Conservation (phyloP, 1,284 basidiomycete species). For the Chondrostereum purpureum region DNA sequence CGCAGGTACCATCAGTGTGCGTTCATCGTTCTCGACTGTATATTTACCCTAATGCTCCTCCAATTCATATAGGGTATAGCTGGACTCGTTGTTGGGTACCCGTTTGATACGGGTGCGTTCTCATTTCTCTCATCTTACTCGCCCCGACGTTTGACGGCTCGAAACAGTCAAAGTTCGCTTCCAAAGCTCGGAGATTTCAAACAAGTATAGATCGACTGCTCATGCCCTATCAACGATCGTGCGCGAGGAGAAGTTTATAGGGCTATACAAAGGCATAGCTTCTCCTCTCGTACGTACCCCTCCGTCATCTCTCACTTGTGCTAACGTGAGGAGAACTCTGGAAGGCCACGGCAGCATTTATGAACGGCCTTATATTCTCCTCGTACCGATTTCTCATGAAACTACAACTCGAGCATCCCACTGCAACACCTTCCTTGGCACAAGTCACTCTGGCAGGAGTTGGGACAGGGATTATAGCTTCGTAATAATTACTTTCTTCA, state of each 20-base stretch:
- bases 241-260: constrained; percentile 57
- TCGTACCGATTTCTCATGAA: constrained; percentile 68
- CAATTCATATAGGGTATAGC: constrained; percentile 43
- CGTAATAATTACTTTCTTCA: no score
- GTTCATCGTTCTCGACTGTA: constrained; percentile 3
- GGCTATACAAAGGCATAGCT: constrained; percentile 66
- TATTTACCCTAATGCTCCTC: constrained; percentile 1
- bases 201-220: constrained; percentile 52
- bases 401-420: constrained; percentile 40
- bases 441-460: constrained; percentile 75
- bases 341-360: constrained; percentile 60
- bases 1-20: constrained; percentile 65
- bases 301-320: background rate
- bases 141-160: background rate
- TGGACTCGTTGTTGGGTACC: constrained; percentile 60
- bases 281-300: constrained; percentile 55
- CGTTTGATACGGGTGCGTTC: constrained; percentile 63
- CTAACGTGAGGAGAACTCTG: background rate
- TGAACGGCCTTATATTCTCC: constrained; percentile 73
- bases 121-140: background rate
- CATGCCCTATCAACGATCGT: constrained; percentile 60
- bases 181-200: constrained; percentile 52
- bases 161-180: constrained; percentile 69
- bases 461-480: constrained; percentile 69
- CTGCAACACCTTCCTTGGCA: constrained; percentile 47